Evolutionary conservation across 2,329 filamentous ascomycete genomes (phyloP), one percentile per base, ranked within the genome.

Genomic region (Hymenoscyphus scutula): DNA sequence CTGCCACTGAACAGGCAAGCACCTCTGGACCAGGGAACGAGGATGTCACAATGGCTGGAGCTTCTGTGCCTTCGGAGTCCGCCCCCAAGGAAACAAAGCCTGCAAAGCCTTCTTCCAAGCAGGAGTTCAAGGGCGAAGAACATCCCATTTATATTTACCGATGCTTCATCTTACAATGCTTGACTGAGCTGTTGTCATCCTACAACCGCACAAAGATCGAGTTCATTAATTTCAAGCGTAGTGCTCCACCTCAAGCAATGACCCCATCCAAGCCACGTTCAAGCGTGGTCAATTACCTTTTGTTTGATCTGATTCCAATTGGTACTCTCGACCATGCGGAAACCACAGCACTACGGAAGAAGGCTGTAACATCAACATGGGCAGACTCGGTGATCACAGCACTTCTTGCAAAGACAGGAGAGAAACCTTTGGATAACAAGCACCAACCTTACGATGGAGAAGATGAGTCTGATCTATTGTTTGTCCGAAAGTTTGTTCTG

Each of bases 161-260:
- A 56, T 97, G 94, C 78, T 97, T 98, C 79, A 80, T 99, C 58
- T 83, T 99, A 34, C 92, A 95, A 73, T 97, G 93, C 72, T 80
- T 99, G 45, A 89, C 92, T 0, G 95, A 99, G 76, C 84, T 99
- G 15, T 81, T 99, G 15, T 88, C 90, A 62, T 96, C 90, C 72
- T 99, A 98, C 78, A 97, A 92, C 69, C 88, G 92, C 60, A 91
- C 92, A 8, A 99, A 99, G 81, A 86, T 99, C 53, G 96, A 99
- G 74, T 98, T 99, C 74, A 97, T 99, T 80, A 98, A 97, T 76
- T 99, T 97, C 79, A 98, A 96, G 68, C 89, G 94, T 64, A 97
- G 93, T 73, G 89, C 91, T 6, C 91, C 94, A 55, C 84, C 92
- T 53, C 89, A 91, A 69, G 89, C 89, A 11, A 74, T 76, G 65